A percentile compares a stretch with the other conserved stretches of the same genome.
These are phyloP conservation scores for Cardamine occulta DNA, from an alignment of 345 rosid species.

Conservation along the genomic window DNA sequence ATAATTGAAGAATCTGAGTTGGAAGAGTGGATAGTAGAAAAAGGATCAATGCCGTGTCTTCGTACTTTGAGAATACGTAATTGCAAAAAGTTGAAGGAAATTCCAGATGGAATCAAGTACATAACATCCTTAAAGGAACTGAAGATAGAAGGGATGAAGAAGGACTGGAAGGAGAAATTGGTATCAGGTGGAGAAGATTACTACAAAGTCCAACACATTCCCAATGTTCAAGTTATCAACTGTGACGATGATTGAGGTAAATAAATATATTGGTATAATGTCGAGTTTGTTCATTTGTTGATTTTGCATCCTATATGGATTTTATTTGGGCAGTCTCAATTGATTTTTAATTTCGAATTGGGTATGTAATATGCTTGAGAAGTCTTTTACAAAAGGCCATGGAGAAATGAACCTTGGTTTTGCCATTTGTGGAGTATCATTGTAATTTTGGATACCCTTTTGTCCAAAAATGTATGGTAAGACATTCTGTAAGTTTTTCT, in stretches of 20 bases:
- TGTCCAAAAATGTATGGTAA: neutral
- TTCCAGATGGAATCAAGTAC: neutral
- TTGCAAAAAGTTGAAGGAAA: neutral
- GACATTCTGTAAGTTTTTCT: neutral
- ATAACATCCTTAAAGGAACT: neutral
- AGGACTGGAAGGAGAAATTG: neutral
- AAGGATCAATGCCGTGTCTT: neutral
- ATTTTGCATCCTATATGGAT: neutral
- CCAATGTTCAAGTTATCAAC: neutral
- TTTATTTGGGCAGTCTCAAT: neutral
- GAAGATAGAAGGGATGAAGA: neutral
- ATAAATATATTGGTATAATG: neutral
- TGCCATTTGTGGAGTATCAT: neutral
- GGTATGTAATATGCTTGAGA: neutral
- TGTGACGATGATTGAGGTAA: neutral
- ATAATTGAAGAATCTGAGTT: neutral
- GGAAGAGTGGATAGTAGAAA: neutral
- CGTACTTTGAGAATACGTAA: fast-evolving
- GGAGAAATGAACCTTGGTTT: neutral
- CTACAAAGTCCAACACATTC: slow-evolving; percentile 6
- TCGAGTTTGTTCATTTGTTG: neutral
- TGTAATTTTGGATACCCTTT: neutral
- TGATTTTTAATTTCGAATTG: too few relatives aligned
- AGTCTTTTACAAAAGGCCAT: neutral
- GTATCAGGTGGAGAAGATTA: neutral